A percentile compares a stretch with the other conserved stretches of the same genome.
Evolutionary conservation across 2,329 filamentous ascomycete species (phyloP).

Genomic region (Tolypocladium tropicale): DNA sequence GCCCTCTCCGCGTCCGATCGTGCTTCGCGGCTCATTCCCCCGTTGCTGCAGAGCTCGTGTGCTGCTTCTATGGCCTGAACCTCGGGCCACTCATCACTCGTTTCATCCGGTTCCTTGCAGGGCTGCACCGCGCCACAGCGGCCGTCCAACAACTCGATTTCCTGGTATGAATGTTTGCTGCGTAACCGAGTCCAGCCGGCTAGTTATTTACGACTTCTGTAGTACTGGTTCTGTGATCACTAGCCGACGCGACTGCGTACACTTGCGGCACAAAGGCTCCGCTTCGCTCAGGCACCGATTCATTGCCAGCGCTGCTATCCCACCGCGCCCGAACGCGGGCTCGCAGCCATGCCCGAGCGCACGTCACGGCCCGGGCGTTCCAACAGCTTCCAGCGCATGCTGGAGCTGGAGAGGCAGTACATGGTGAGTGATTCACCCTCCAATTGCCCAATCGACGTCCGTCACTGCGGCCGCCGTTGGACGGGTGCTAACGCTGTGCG

Average conservation of each 20-base stretch:
- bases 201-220: not conserved
- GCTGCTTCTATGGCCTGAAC: not conserved
- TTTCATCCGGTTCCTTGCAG: not conserved
- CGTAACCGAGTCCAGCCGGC: not conserved
- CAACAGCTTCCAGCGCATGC: slow-evolving; percentile 47
- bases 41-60: not conserved
- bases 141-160: not conserved
- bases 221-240: not conserved
- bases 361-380: slow-evolving; percentile 18
- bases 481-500: not conserved
- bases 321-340: not conserved
- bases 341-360: slow-evolving; percentile 4
- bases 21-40: not conserved
- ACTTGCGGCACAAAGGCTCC: no score
- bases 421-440: slow-evolving; percentile 35
- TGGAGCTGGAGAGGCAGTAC: slow-evolving; percentile 46
- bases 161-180: not conserved
- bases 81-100: no score
- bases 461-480: not conserved
- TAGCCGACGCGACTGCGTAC: not conserved
- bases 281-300: not conserved
- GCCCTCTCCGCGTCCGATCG: not conserved
- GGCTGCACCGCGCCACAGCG: not conserved
- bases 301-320: not conserved
- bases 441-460: not conserved